Evolutionary conservation across 257 asterid genomes (phyloP).

Genomic region (Hygrophila difformis): DNA sequence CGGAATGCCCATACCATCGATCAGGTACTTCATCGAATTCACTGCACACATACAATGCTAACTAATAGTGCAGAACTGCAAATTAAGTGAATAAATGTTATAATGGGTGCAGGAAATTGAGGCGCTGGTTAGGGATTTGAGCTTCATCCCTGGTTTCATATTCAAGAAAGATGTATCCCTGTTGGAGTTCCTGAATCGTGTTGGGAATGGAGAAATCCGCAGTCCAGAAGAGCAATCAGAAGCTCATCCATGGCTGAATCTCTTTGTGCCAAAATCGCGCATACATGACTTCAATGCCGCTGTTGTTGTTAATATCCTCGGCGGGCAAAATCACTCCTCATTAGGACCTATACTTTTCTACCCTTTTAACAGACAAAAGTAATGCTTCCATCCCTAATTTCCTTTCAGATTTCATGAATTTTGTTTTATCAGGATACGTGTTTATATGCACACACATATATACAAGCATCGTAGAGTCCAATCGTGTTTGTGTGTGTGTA

Average conservation of each 20-base stretch:
- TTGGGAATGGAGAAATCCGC: constrained; percentile 36
- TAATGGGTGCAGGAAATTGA: constrained; percentile 43
- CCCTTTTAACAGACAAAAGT: constrained; percentile 40
- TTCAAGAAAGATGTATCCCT: constrained; percentile 38
- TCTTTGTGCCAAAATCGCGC: constrained; percentile 9
- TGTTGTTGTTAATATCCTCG: constrained; percentile 49
- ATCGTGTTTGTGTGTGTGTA: too few relatives aligned
- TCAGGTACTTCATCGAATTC: constrained; percentile 20
- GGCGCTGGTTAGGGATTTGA: constrained; percentile 23
- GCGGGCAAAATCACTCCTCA: constrained; percentile 29
- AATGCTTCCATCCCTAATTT: too few relatives aligned
- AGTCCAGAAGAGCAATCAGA: too few relatives aligned
- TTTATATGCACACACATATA: too few relatives aligned
- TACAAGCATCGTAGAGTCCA: too few relatives aligned
- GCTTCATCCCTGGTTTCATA: constrained; percentile 21
- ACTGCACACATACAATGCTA: too few relatives aligned
- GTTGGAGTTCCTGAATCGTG: constrained; percentile 50
- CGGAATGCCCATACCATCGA: constrained; percentile 18
- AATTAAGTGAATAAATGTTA: too few relatives aligned
- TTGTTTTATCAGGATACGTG: too few relatives aligned
- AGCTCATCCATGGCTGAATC: not conserved
- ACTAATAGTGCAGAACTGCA: too few relatives aligned
- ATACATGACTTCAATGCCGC: constrained; percentile 44
- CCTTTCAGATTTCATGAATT: too few relatives aligned
- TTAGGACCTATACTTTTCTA: constrained; percentile 72